Conservation (phyloP, 108 stramenopile genomes). For the Cylindrotheca closterium region DNA sequence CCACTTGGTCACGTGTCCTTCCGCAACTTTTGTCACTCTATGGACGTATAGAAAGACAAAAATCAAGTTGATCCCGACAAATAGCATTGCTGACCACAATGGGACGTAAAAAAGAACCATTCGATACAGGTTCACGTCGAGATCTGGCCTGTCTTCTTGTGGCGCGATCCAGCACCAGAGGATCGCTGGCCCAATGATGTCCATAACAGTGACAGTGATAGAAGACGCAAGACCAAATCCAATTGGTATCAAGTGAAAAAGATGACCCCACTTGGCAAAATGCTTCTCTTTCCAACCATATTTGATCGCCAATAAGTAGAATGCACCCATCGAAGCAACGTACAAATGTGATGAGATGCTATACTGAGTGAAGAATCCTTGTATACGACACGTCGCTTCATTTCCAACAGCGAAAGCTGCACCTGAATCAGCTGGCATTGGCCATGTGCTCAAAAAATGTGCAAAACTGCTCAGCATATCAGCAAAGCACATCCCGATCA, state of each 20-base stretch:
- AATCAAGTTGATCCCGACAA: background rate
- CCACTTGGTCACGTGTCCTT: background rate
- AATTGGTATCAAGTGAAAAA: slow-evolving; percentile 20
- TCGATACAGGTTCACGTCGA: too few species aligned
- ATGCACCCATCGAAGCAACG: slow-evolving; percentile 34
- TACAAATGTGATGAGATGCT: slow-evolving; percentile 24
- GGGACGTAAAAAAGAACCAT: slow-evolving; percentile 49
- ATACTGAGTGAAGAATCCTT: slow-evolving; percentile 47
- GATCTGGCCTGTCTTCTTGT: background rate
- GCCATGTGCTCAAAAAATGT: slow-evolving; percentile 20
- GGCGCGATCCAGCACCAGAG: slow-evolving; percentile 35
- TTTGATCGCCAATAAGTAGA: slow-evolving; percentile 42
- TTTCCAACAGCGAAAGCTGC: slow-evolving; percentile 11
- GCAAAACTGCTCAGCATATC: slow-evolving; percentile 21
- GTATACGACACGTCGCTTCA: slow-evolving; percentile 19
- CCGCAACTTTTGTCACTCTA: background rate
- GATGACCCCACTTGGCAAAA: slow-evolving; percentile 12
- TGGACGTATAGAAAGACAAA: slow-evolving; percentile 1
- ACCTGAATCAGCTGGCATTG: slow-evolving; percentile 16
- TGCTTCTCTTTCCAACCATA: slow-evolving; percentile 28
- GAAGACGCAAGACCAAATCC: slow-evolving; percentile 27
- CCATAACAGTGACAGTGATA: slow-evolving; percentile 14
- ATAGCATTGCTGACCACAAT: slow-evolving; percentile 23
- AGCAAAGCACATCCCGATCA: slow-evolving; percentile 24
- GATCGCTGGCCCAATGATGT: slow-evolving; percentile 24